Evolutionary conservation across 1,284 basidiomycete genomes (phyloP).

Genomic region (Leccinum fuscescens): DNA sequence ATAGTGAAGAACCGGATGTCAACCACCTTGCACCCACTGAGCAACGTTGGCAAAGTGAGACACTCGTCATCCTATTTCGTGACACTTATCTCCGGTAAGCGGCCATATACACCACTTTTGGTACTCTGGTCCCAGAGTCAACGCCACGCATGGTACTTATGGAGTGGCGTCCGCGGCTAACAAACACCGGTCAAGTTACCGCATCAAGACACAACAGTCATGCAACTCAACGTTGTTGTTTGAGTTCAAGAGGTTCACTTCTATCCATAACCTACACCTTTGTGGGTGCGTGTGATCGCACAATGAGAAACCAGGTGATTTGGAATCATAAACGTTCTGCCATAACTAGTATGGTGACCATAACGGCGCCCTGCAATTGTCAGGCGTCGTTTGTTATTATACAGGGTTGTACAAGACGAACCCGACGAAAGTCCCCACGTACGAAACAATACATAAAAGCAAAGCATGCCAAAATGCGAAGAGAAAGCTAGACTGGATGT

Average conservation of each 20-base stretch:
- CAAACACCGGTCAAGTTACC: background rate
- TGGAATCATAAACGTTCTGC: background rate
- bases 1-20: background rate
- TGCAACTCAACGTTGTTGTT: constrained; percentile 6
- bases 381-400: constrained; percentile 1
- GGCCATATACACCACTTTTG: background rate
- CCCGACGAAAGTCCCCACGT: background rate
- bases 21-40: background rate
- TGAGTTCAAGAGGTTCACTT: constrained; percentile 7
- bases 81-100: constrained; percentile 5
- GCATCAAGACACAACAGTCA: background rate
- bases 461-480: constrained; percentile 7
- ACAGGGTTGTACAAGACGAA: constrained; percentile 5
- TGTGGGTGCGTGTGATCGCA: constrained; percentile 3
- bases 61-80: constrained; percentile 14
- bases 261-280: background rate
- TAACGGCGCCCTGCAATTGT: background rate
- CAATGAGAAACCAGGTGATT: background rate
- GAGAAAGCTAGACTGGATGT: background rate
- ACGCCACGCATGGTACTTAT: background rate
- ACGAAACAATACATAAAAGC: constrained; percentile 7
- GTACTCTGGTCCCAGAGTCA: background rate
- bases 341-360: background rate
- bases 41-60: constrained; percentile 16
- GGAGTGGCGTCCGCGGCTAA: background rate